These are phyloP conservation scores for Glomus cerebriforme DNA, from an alignment of 192 early-diverging fungal genomes.

Conservation along the genomic window DNA sequence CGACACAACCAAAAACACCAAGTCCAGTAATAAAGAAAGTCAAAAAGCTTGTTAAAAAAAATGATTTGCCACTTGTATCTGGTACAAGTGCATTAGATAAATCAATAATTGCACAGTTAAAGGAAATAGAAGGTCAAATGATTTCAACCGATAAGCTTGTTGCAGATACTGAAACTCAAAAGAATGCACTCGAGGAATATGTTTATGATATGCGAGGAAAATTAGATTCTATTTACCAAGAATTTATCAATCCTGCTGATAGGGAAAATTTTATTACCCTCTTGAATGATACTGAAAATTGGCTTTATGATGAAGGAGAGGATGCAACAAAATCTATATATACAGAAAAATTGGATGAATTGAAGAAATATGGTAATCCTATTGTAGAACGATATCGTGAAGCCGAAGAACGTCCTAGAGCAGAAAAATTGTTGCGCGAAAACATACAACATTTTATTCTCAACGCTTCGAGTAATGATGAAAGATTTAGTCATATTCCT, in stretches of 20 bases:
- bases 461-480: slow-evolving; percentile 75
- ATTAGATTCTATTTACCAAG: slow-evolving; percentile 70
- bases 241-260: slow-evolving; percentile 73
- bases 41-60: slow-evolving; percentile 91
- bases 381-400: slow-evolving; percentile 81
- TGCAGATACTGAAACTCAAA: slow-evolving; percentile 88
- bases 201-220: slow-evolving; percentile 93
- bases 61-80: slow-evolving; percentile 73
- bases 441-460: slow-evolving; percentile 70
- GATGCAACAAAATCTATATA: slow-evolving; percentile 90
- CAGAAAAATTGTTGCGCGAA: slow-evolving; percentile 83
- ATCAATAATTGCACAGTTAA: slow-evolving; percentile 61
- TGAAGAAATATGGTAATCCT: slow-evolving; percentile 84
- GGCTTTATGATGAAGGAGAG: slow-evolving; percentile 98
- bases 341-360: slow-evolving; percentile 72
- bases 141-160: slow-evolving; percentile 81
- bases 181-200: slow-evolving; percentile 98
- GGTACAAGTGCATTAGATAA: slow-evolving; percentile 61
- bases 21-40: slow-evolving; percentile 72
- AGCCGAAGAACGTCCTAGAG: slow-evolving; percentile 79
- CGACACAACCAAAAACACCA: neutral
- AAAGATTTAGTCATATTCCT: slow-evolving; percentile 85
- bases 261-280: slow-evolving; percentile 68
- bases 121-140: slow-evolving; percentile 88
- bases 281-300: slow-evolving; percentile 87